These are phyloP conservation scores for Plasmodium falciparum DNA, from an alignment of 169 alveolate species.

Conservation along the genomic window DNA sequence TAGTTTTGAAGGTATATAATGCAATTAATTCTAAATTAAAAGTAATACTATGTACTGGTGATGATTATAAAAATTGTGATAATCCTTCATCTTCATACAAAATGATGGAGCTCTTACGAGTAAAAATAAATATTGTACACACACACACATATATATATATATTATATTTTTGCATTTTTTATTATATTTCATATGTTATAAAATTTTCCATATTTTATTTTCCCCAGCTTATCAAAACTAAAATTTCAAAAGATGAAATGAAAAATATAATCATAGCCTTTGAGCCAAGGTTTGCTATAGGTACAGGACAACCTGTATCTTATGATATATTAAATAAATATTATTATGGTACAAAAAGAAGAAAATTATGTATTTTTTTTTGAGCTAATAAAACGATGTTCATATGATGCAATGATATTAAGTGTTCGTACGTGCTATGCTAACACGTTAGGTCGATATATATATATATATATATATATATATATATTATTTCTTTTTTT, in stretches of 20 bases:
- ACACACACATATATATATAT: neutral
- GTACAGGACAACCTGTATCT: constrained; percentile 41
- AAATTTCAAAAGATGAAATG: constrained; percentile 49
- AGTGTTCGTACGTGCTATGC: neutral
- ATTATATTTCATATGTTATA: neutral
- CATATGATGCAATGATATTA: neutral
- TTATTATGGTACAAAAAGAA: constrained; percentile 24
- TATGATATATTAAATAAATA: constrained; percentile 24
- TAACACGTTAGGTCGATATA: neutral
- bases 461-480: constrained; percentile 3
- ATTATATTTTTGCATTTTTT: neutral
- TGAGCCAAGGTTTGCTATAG: constrained; percentile 65
- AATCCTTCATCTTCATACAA: neutral
- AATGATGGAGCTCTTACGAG: constrained; percentile 23
- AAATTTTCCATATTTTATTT: neutral
- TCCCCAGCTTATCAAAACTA: constrained; percentile 38
- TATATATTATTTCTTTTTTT: constrained; percentile 6
- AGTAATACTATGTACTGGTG: constrained; percentile 68
- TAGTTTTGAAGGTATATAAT: constrained; percentile 34
- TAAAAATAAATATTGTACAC: constrained; percentile 29
- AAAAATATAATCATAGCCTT: constrained; percentile 55
- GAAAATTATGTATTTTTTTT: neutral
- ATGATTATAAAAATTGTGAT: constrained; percentile 15
- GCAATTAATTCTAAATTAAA: constrained; percentile 48
- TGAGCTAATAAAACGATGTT: neutral